Evolutionary conservation across 208 protist species (phyloP).

Genomic region (Leishmania tarentolae): DNA sequence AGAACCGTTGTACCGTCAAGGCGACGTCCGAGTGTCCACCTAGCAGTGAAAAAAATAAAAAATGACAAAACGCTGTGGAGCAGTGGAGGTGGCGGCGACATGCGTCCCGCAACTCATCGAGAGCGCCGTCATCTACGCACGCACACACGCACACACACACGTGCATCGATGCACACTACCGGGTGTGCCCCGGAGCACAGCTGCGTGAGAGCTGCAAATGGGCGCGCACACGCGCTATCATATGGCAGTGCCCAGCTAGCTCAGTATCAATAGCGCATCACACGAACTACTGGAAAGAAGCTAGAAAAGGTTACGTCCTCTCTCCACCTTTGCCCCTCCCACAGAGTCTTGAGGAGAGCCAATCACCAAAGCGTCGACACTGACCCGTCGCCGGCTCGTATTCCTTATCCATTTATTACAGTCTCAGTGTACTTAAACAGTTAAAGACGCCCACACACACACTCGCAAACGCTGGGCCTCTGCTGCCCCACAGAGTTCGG

Average conservation of each 20-base stretch:
- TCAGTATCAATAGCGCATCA: neutral
- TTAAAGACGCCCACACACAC: conserved; percentile 1
- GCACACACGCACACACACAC: neutral
- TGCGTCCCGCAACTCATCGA: neutral
- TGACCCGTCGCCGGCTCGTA: neutral
- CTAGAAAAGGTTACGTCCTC: neutral
- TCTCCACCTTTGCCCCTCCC: no score
- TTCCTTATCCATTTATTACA: neutral
- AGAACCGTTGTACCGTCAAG: neutral
- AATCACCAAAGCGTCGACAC: no score
- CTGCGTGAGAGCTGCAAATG: neutral
- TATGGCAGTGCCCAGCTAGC: neutral
- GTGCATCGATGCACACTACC: neutral
- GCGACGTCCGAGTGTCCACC: neutral
- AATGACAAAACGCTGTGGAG: neutral
- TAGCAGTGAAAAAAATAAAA: neutral
- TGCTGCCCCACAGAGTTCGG: neutral
- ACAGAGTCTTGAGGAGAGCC: no score
- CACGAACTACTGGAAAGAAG: neutral
- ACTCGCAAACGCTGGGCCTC: neutral
- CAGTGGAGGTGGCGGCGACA: neutral
- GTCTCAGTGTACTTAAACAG: neutral
- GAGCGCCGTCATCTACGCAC: neutral
- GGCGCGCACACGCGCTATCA: neutral
- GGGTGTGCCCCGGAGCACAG: neutral